Evolutionary conservation across 371 early-diverging fungal species (phyloP).

Genomic region (Mortierella sp.): DNA sequence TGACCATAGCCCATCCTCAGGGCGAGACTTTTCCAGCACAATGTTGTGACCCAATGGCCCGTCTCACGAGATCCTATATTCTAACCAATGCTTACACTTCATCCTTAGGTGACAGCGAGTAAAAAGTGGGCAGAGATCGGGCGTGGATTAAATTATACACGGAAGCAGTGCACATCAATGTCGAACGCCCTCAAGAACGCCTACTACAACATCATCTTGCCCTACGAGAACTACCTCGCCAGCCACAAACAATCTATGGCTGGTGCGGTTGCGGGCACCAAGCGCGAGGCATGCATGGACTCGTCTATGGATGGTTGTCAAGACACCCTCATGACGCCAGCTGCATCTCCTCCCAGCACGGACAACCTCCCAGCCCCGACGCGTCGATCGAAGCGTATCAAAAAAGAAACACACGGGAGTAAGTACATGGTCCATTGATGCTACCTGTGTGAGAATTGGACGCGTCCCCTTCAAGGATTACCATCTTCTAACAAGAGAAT

Average conservation of each 20-base stretch:
- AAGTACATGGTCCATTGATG: background rate
- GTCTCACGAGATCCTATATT: conserved; percentile 4
- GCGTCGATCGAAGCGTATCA: conserved; percentile 46
- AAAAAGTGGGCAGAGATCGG: conserved; percentile 95
- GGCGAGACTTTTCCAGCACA: no score
- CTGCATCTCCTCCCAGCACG: conserved; percentile 33
- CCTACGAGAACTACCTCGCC: conserved; percentile 85
- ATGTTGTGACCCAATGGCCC: conserved; percentile 5
- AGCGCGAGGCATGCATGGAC: conserved; percentile 42
- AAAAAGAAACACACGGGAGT: conserved; percentile 49
- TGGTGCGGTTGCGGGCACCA: conserved; percentile 18
- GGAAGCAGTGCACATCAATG: conserved; percentile 84
- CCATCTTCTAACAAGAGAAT: background rate
- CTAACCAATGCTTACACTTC: background rate
- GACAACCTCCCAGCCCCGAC: conserved; percentile 17
- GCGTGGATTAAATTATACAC: conserved; percentile 77
- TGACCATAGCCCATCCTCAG: no score
- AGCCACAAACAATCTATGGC: conserved; percentile 54
- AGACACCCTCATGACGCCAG: conserved; percentile 28
- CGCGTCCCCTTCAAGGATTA: background rate
- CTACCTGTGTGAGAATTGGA: no score
- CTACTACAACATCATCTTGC: conserved; percentile 82
- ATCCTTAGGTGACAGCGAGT: conserved; percentile 72
- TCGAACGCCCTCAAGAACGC: conserved; percentile 85
- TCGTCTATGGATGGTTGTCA: conserved; percentile 12